These are phyloP conservation scores for Trametes pubescens DNA, from an alignment of 1,284 basidiomycete species.

Conservation along the genomic window DNA sequence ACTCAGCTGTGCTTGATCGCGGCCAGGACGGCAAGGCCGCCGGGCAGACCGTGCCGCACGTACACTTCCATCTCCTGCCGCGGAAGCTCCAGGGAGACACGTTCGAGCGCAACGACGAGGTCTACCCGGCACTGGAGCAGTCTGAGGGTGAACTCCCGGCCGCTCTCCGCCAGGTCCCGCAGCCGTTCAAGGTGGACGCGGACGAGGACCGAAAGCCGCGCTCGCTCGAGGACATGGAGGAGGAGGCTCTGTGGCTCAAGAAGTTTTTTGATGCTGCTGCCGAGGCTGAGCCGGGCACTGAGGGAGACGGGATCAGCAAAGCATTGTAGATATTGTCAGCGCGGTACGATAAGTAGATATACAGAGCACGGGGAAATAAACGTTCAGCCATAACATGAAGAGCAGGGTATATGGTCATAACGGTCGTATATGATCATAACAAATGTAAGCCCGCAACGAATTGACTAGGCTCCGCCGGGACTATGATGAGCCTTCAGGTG, in stretches of 20 bases:
- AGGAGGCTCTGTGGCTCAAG: conserved; percentile 46
- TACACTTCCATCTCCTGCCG: conserved; percentile 91
- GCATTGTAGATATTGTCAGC: conserved; percentile 4
- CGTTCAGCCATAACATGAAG: not conserved
- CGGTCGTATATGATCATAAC: not conserved
- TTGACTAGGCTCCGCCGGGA: not conserved
- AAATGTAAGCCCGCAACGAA: not conserved
- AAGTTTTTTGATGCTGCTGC: conserved; percentile 40
- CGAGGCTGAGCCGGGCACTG: not conserved
- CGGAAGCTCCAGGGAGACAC: conserved; percentile 72
- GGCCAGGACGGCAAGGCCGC: conserved; percentile 86
- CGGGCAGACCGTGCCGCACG: conserved; percentile 89
- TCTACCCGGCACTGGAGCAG: conserved; percentile 82
- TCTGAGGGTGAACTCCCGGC: conserved; percentile 62
- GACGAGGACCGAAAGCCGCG: conserved; percentile 77
- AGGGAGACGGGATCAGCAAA: conserved; percentile 7
- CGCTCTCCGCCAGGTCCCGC: conserved; percentile 43
- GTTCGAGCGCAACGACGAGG: conserved; percentile 77
- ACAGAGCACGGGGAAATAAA: not conserved
- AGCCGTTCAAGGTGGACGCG: conserved; percentile 59
- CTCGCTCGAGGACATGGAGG: conserved; percentile 50
- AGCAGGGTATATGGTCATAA: conserved; percentile 12
- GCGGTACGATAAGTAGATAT: conserved; percentile 8
- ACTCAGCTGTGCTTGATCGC: not conserved
- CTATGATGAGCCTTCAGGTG: not conserved